Evolutionary conservation across 2,329 filamentous ascomycete genomes (phyloP).

Genomic region (Xylaria sp.): DNA sequence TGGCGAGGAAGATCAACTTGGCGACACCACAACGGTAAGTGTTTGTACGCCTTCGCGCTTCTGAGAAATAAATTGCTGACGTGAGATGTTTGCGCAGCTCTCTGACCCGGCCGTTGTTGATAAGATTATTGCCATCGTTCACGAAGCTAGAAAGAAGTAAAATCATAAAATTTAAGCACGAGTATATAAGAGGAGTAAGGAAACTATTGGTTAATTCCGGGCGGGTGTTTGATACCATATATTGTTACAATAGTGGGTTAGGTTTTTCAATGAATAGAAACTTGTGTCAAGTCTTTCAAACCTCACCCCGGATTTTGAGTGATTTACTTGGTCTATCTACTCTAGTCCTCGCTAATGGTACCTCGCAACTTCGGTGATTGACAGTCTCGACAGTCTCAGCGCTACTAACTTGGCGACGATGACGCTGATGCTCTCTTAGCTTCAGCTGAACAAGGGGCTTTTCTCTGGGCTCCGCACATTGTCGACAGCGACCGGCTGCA

Average conservation of each 20-base stretch:
- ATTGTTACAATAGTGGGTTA: constrained; percentile 34
- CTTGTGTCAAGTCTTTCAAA: constrained; percentile 1
- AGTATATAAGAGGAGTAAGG: constrained; percentile 28
- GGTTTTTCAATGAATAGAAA: constrained; percentile 27
- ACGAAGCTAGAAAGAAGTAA: constrained; percentile 68
- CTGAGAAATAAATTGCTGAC: constrained; percentile 16
- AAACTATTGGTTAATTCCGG: constrained; percentile 29
- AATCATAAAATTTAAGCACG: constrained; percentile 25
- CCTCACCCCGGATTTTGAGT: background rate
- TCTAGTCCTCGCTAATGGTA: background rate
- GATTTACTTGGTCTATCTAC: background rate
- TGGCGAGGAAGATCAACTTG: constrained; percentile 95
- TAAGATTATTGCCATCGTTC: constrained; percentile 87
- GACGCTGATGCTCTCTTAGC: background rate
- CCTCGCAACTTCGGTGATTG: background rate
- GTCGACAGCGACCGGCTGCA: background rate
- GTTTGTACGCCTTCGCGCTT: background rate
- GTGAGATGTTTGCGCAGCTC: constrained; percentile 64
- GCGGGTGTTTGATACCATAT: constrained; percentile 41
- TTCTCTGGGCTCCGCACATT: background rate
- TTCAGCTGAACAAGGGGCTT: constrained; percentile 12
- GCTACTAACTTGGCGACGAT: background rate
- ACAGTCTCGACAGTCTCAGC: background rate
- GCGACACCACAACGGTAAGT: constrained; percentile 89
- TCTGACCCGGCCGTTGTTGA: constrained; percentile 90